phyloP scores from a whole-genome alignment of 1,139 yeast genomes.

The Suhomyces taliae region DNA sequence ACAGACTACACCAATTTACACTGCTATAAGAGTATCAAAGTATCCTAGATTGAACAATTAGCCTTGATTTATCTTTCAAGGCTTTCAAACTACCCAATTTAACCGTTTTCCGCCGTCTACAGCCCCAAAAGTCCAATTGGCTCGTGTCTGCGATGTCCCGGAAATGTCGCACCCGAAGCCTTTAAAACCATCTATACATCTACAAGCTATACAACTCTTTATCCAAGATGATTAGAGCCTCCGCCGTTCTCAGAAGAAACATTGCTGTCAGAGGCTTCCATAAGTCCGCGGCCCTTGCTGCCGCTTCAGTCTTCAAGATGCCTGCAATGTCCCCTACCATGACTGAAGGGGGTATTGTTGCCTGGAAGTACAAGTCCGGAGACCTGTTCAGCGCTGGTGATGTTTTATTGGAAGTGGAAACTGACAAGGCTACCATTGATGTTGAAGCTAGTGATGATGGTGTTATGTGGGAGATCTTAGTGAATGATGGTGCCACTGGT shows the following conservation, averaged over 20 bases:
- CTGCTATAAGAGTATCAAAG: too few species aligned
- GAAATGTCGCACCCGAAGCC: conserved; percentile 23
- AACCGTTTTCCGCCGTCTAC: too few species aligned
- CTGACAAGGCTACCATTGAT: conserved; percentile 90
- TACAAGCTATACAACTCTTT: not conserved
- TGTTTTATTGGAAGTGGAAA: conserved; percentile 82
- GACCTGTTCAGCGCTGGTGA: conserved; percentile 81
- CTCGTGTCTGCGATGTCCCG: conserved; percentile 8
- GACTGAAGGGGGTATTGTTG: conserved; percentile 96
- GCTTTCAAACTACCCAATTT: too few species aligned
- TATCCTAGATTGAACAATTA: too few species aligned
- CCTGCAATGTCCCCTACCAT: conserved; percentile 99
- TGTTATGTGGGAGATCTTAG: conserved; percentile 72
- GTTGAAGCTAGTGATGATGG: conserved; percentile 97
- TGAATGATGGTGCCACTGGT: conserved; percentile 70
- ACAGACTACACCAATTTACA: too few species aligned
- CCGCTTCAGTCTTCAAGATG: conserved; percentile 74
- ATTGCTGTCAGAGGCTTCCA: conserved; percentile 17
- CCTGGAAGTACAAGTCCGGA: conserved; percentile 88
- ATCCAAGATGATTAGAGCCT: conserved; percentile 20
- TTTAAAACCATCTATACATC: conserved; percentile 5
- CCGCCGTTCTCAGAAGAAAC: conserved; percentile 13
- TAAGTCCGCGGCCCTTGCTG: conserved; percentile 22
- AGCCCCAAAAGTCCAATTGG: too few species aligned
- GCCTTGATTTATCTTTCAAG: too few species aligned